Evolutionary conservation across 2,329 filamentous ascomycete species (phyloP).

Genomic region (Beauveria sp.): DNA sequence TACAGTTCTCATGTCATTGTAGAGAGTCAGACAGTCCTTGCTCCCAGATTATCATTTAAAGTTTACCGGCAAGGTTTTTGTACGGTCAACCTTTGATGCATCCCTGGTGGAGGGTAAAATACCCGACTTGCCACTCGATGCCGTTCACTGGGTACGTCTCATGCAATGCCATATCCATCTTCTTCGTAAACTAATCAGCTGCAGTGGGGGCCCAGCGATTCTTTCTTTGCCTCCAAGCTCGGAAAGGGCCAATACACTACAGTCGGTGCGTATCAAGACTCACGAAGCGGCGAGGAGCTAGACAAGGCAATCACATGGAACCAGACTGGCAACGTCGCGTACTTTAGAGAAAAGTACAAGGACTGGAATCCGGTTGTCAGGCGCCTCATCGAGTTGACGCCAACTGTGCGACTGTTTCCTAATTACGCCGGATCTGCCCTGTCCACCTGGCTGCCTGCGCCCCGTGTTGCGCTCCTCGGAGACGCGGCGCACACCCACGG

Average conservation of each 20-base stretch:
- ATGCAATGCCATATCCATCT: too few species aligned
- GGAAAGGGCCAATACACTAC: conserved; percentile 34
- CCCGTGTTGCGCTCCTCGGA: conserved; percentile 27
- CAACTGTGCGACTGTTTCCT: conserved; percentile 32
- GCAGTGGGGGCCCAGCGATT: conserved; percentile 12
- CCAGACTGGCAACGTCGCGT: conserved; percentile 25
- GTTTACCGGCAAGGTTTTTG: conserved; percentile 13
- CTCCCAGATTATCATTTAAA: conserved; percentile 8
- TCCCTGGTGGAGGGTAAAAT: conserved; percentile 12
- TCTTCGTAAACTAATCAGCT: background rate
- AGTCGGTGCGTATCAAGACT: conserved; percentile 32
- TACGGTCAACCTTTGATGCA: conserved; percentile 13
- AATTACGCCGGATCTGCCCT: conserved; percentile 32
- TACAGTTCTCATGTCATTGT: background rate
- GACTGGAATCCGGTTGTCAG: conserved; percentile 34
- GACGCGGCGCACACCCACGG: conserved; percentile 34
- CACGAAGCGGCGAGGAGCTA: conserved; percentile 21
- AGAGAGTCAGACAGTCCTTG: conserved; percentile 11
- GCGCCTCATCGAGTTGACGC: conserved; percentile 31
- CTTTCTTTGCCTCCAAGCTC: conserved; percentile 34
- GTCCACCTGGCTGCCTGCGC: conserved; percentile 25
- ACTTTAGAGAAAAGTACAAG: conserved; percentile 28
- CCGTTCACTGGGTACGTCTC: conserved; percentile 13
- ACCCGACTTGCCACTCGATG: conserved; percentile 12
- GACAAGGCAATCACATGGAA: conserved; percentile 29